A percentile compares a stretch with the other conserved stretches of the same genome.
These are phyloP conservation scores for Cordia subcordata DNA, from an alignment of 257 asterid species.

Conservation along the genomic window DNA sequence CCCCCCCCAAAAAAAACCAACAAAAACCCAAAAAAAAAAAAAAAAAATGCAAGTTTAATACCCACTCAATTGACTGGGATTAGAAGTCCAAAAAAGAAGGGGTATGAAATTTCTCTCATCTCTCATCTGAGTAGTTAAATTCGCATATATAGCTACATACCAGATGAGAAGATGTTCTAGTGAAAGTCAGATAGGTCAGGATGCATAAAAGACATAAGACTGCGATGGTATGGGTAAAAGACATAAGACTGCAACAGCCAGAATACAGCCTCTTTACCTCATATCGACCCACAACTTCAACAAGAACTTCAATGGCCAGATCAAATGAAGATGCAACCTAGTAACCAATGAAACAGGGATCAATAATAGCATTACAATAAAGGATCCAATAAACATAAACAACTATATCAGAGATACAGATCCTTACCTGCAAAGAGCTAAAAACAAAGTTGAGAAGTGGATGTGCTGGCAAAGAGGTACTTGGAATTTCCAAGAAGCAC, in stretches of 20 bases:
- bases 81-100: too few relatives aligned
- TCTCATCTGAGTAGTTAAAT: too few relatives aligned
- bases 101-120: too few relatives aligned
- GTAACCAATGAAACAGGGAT: conserved; percentile 4
- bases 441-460: conserved; percentile 71
- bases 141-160: too few relatives aligned
- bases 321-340: conserved; percentile 74
- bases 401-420: conserved; percentile 9
- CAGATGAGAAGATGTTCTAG: not conserved
- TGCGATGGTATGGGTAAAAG: too few relatives aligned
- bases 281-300: conserved; percentile 73
- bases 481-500: conserved; percentile 69
- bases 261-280: conserved; percentile 48
- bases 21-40: too few relatives aligned
- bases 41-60: too few relatives aligned
- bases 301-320: conserved; percentile 75
- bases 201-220: not conserved
- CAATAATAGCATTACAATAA: not conserved
- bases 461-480: conserved; percentile 55
- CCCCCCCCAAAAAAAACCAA: too few relatives aligned
- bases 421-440: conserved; percentile 70
- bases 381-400: conserved; percentile 21
- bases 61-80: too few relatives aligned
- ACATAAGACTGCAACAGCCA: conserved; percentile 2
- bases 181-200: not conserved